Conservation (phyloP, 2,329 filamentous ascomycete genomes). For the Claviceps sorghi region DNA sequence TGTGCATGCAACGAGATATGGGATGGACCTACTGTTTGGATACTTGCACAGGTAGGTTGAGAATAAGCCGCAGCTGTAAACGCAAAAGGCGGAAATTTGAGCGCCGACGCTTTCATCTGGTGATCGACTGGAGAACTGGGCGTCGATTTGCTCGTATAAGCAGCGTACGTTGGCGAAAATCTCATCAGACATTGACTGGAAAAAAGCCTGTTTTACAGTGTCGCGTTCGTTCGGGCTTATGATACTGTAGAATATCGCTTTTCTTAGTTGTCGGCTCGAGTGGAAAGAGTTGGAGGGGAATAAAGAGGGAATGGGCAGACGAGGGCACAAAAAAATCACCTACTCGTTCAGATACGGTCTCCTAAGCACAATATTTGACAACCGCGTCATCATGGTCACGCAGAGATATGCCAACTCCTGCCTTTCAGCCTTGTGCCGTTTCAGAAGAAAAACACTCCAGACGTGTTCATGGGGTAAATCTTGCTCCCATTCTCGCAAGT, state of each 20-base stretch:
- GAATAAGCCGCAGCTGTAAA: slow-evolving; percentile 40
- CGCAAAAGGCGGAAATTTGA: slow-evolving; percentile 40
- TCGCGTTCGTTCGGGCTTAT: slow-evolving; percentile 27
- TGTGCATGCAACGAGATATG: neutral
- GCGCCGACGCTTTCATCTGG: slow-evolving; percentile 35
- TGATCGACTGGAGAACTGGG: slow-evolving; percentile 32
- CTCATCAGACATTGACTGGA: slow-evolving; percentile 28
- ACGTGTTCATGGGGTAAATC: slow-evolving; percentile 31
- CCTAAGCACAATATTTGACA: slow-evolving; percentile 42
- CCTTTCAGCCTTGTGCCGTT: slow-evolving; percentile 30
- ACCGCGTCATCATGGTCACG: slow-evolving; percentile 38
- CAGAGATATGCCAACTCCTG: slow-evolving; percentile 40
- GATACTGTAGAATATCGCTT: slow-evolving; percentile 20
- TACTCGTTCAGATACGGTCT: slow-evolving; percentile 39
- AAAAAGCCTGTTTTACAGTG: slow-evolving; percentile 23
- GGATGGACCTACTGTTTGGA: slow-evolving; percentile 26
- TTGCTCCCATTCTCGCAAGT: slow-evolving; percentile 33
- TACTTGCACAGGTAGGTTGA: slow-evolving; percentile 38
- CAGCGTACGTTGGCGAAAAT: slow-evolving; percentile 34
- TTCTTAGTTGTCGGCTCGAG: neutral
- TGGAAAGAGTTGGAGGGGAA: neutral
- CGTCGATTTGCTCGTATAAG: slow-evolving; percentile 35
- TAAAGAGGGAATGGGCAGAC: no score
- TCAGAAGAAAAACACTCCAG: slow-evolving; percentile 29
- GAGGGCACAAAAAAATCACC: slow-evolving; percentile 9